Conservation (phyloP, 176 grass and related monocot species). For the Aegilops sharonensis region DNA sequence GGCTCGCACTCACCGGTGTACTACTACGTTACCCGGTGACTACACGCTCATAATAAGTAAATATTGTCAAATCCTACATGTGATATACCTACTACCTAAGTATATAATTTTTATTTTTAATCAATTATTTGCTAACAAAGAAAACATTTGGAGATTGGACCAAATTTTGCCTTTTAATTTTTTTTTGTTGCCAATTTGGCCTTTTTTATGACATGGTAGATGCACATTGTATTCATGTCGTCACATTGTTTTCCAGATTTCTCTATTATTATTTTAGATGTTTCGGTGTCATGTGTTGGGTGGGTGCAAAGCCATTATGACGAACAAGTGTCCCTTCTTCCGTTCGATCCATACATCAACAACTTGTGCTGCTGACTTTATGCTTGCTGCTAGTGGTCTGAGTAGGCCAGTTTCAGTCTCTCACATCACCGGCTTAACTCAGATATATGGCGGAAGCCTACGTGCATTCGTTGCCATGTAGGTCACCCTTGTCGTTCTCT, state of each 20-base stretch:
- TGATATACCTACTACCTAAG: too few relatives aligned
- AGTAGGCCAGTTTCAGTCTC: not conserved
- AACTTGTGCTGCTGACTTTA: not conserved
- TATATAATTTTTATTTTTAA: too few relatives aligned
- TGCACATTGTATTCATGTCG: not conserved
- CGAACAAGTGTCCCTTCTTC: not conserved
- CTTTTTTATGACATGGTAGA: not conserved
- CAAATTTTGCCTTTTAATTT: too few relatives aligned
- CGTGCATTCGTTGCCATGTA: not conserved
- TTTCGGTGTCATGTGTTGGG: not conserved
- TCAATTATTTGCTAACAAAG: too few relatives aligned
- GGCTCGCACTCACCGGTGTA: too few relatives aligned
- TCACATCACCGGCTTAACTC: not conserved
- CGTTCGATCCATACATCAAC: not conserved
- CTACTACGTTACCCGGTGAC: too few relatives aligned
- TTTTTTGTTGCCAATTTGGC: too few relatives aligned
- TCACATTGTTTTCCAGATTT: not conserved
- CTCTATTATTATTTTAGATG: not conserved
- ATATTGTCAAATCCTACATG: too few relatives aligned
- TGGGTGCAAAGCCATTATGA: not conserved
- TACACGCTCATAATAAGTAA: too few relatives aligned
- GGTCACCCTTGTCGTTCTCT: not conserved
- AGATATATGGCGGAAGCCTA: not conserved
- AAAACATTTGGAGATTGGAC: too few relatives aligned
- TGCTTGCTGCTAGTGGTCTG: not conserved